Conservation (phyloP, 257 asterid genomes). For the Lavandula angustifolia region DNA sequence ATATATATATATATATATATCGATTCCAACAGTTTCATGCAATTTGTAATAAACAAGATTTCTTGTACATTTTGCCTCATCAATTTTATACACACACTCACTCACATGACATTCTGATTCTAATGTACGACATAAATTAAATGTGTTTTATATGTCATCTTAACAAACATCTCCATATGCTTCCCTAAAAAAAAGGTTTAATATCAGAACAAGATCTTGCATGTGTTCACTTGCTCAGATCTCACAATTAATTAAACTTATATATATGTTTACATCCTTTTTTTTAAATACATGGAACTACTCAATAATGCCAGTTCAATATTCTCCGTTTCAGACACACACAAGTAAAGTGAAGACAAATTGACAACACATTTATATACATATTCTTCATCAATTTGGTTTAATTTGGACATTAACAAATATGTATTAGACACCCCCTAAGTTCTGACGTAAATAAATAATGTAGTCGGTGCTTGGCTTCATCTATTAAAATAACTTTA, state of each 20-base stretch:
- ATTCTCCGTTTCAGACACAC: slow-evolving; percentile 36
- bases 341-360: slow-evolving; percentile 25
- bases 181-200: background rate
- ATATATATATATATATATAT: no score
- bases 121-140: background rate
- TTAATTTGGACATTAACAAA: background rate
- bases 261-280: background rate
- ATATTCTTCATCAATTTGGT: background rate
- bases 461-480: no score
- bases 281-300: slow-evolving; percentile 12
- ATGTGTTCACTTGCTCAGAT: background rate
- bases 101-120: slow-evolving; percentile 29
- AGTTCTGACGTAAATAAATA: background rate
- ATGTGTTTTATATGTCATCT: background rate
- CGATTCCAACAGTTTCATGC: no score
- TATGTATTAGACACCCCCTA: background rate
- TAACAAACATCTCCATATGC: background rate
- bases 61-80: no score
- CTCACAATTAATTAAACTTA: slow-evolving; percentile 8
- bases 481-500: no score
- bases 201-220: background rate
- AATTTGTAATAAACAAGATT: no score
- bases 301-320: slow-evolving; percentile 26
- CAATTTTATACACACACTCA: background rate
- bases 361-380: background rate